These are phyloP conservation scores for Acorus gramineus DNA, from an alignment of 106 monocot genomes.

Conservation along the genomic window DNA sequence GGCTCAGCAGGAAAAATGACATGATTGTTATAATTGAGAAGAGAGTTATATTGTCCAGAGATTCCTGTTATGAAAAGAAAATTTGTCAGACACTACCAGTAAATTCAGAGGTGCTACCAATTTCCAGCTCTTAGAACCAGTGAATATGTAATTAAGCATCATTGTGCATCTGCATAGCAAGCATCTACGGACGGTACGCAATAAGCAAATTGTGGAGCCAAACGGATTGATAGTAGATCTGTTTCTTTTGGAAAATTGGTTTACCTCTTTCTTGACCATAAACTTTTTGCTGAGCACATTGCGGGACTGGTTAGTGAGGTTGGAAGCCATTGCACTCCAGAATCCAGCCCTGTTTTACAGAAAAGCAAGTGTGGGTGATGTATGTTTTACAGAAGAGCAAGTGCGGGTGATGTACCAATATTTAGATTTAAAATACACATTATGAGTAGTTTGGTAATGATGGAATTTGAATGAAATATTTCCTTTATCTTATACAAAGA, in stretches of 20 bases:
- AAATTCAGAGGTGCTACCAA: neutral
- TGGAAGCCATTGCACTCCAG: conserved; percentile 99
- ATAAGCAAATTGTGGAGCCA: neutral
- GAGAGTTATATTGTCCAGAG: conserved; percentile 88
- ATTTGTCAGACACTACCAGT: neutral
- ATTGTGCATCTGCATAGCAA: no score
- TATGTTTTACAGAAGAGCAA: conserved; percentile 11
- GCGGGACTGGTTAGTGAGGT: conserved; percentile 73
- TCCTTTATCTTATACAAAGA: no score
- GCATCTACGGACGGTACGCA: no score
- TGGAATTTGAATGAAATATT: no score
- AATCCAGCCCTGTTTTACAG: conserved; percentile 69
- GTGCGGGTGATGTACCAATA: no score
- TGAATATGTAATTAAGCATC: no score
- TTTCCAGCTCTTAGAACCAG: no score
- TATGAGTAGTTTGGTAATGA: no score
- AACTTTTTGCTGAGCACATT: conserved; percentile 97
- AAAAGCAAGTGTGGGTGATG: no score
- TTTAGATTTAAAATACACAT: no score
- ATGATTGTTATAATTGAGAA: conserved; percentile 91
- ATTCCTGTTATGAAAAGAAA: conserved; percentile 53
- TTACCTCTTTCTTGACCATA: conserved; percentile 82
- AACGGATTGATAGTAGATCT: neutral
- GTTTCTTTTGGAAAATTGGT: neutral
- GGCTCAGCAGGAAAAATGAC: conserved; percentile 57